A percentile compares a stretch with the other conserved stretches of the same genome.
phyloP scores from a whole-genome alignment of 1,284 basidiomycete genomes.

The Apiotrichum veenhuisii region DNA sequence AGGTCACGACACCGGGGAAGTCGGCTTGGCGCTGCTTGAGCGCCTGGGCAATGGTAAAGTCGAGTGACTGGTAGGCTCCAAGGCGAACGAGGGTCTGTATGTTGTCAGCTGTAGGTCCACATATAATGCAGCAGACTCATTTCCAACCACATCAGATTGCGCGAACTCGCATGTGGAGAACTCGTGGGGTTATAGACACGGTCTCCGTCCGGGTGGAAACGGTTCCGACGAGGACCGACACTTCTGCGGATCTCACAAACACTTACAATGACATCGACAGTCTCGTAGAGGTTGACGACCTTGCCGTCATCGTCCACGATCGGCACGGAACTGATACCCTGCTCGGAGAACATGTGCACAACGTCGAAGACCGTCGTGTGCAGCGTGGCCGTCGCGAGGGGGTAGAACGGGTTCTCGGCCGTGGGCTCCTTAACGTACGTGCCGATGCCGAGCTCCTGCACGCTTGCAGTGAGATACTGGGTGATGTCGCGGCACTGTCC shows the following conservation, averaged over 20 bases:
- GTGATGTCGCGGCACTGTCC: slow-evolving; percentile 47
- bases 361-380: slow-evolving; percentile 94
- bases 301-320: slow-evolving; percentile 90
- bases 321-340: slow-evolving; percentile 93
- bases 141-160: too few relatives aligned
- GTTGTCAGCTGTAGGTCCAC: slow-evolving; percentile 1
- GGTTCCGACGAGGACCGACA: too few relatives aligned
- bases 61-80: slow-evolving; percentile 89
- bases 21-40: slow-evolving; percentile 85
- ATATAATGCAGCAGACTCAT: slow-evolving; percentile 29
- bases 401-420: slow-evolving; percentile 66
- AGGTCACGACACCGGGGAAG: slow-evolving; percentile 94
- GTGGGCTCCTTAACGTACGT: slow-evolving; percentile 64
- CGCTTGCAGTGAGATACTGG: slow-evolving; percentile 51
- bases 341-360: slow-evolving; percentile 96
- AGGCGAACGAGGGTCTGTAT: slow-evolving; percentile 86
- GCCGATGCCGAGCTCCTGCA: slow-evolving; percentile 86
- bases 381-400: slow-evolving; percentile 87
- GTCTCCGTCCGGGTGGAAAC: too few relatives aligned
- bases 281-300: slow-evolving; percentile 96
- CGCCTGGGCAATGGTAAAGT: slow-evolving; percentile 91
- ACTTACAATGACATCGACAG: slow-evolving; percentile 96
- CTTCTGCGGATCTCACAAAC: too few relatives aligned
- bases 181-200: too few relatives aligned
- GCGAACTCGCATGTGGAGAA: too few relatives aligned